Evolutionary conservation across 2,329 filamentous ascomycete genomes (phyloP).

Genomic region (Penicillium sp.): DNA sequence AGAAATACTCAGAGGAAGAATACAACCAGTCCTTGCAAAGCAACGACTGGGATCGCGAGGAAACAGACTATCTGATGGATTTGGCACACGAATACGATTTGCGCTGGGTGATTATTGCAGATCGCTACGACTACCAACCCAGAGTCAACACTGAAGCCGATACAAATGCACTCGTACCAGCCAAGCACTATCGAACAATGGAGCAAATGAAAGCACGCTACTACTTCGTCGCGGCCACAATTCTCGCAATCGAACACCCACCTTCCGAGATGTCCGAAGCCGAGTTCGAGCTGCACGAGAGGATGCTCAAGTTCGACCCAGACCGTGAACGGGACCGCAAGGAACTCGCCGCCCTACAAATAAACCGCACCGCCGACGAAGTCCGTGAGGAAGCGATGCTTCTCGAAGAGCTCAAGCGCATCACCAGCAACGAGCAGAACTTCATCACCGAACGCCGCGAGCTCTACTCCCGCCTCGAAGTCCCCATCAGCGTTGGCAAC

Average conservation of each 20-base stretch:
- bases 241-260: conserved; percentile 77
- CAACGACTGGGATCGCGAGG: conserved; percentile 82
- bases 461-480: conserved; percentile 82
- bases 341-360: conserved; percentile 74
- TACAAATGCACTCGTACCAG: conserved; percentile 35
- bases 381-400: conserved; percentile 88
- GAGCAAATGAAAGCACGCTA: conserved; percentile 91
- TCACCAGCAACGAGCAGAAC: conserved; percentile 79
- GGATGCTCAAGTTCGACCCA: conserved; percentile 83
- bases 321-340: conserved; percentile 77
- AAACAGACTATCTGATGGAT: conserved; percentile 86
- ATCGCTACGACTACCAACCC: conserved; percentile 74
- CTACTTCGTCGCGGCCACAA: conserved; percentile 79
- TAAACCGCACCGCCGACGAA: conserved; percentile 80
- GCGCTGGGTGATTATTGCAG: conserved; percentile 87
- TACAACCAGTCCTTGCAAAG: conserved; percentile 74
- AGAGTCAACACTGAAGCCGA: conserved; percentile 30
- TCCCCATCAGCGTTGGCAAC: conserved; percentile 68
- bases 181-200: conserved; percentile 62
- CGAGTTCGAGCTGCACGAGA: conserved; percentile 80
- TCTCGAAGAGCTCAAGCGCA: conserved; percentile 86
- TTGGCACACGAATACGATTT: conserved; percentile 77
- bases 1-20: conserved; percentile 77
- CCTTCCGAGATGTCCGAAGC: conserved; percentile 82
- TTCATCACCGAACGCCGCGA: conserved; percentile 87